Base-by-base conservation (phyloP, 2,329 filamentous ascomycete genomes). In the Ceratocystis smalleyi region DNA sequence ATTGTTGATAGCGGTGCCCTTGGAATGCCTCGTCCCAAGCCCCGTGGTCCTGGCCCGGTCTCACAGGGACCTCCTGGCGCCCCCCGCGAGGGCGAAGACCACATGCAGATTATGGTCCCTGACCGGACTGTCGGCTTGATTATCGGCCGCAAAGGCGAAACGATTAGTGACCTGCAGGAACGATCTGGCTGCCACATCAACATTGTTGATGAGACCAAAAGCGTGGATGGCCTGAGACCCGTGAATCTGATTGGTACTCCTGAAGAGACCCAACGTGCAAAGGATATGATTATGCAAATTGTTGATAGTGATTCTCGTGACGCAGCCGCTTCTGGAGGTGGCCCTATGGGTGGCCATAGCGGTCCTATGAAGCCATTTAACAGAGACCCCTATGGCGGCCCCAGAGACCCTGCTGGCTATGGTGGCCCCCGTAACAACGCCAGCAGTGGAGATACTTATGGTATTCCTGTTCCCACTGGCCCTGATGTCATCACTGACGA, bases 151-250 rank as follows among this genome's bases (percentile, higher is more conserved):
- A 89, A 89, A 49, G 91, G 91, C 66, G 91, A 96, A 76, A 96
- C 91, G 1, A 96, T 96, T 70, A 86, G 90, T 71, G 91, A 96
- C 72, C 79, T 96, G 27, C 91, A 96, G 75, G 91, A 96, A 73
- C 82, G 89, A 67, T 94, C 88, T 70, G 89, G 88, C n/a, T 96
- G 91, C 73, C 91, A 96, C 74, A 90, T 96, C 73, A 96, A 96
- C 74, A 96, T 96, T 71, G 89, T 95, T 49, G 88, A 88, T 70
- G 91, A 96, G 76, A 89, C 89, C 69, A 95, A 95, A 79, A 95
- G 89, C 72, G 83, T 95, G 69, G 95, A 95, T 71, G 91, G 91
- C 55, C 79, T 95, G 67, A 85, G 91, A 61, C 91, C 91, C 32
- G 90, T 96, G 68, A 96, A 96, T 72, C 80, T 96, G 60, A 95